Base-by-base conservation (phyloP, 495 filamentous ascomycete species). In the Clavariopsis aquatica region DNA sequence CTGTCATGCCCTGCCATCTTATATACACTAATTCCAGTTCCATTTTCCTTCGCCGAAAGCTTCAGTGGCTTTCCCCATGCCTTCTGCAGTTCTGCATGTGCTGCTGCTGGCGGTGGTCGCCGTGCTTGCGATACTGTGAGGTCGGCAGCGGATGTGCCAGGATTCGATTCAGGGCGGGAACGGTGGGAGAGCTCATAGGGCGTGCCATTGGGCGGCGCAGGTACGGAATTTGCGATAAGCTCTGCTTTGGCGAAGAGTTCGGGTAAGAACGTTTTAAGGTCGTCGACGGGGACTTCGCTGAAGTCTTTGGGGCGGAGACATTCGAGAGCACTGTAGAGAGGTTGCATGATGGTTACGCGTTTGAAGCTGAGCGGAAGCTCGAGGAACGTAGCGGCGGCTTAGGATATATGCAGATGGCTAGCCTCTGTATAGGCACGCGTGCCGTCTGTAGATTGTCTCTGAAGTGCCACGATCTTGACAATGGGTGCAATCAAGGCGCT, bases 31-130 rank as follows among this genome's bases (percentile, higher is more conserved):
- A 97, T 83, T 0, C 82, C 86, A 12, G 91, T 77, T 6, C 90
- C 91, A 68, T 94, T 96, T 7, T 93, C 88, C 64, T 82, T 85
- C 0, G 80, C 69, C 28, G 75, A 80, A 53, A 92, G 69, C 73
- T 92, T 95, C 65, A 91, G 75, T 10, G 90, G 88, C 69, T 94
- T 96, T 49, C 85, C 83, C 93, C 93, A 98, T 79, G 90, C 82
- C 57, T 89, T 87, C 53, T 86, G 87, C 9, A 96, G 72, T n/a
- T 76, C 66, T 19, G 75, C 75, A 20, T 81, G 73, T 17, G 80
- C 73, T 2, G 78, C 70, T 27, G 80, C 74, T n/a, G 81, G 73
- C 4, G 83, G 78, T 13, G 74, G 74, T 9, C 83, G 76, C 47
- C 85, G 80, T 13, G 78, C 81, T 29, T 79, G 64, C 17, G 86